Conservation (phyloP, 495 filamentous ascomycete genomes). For the Hypoxylon perforatum region DNA sequence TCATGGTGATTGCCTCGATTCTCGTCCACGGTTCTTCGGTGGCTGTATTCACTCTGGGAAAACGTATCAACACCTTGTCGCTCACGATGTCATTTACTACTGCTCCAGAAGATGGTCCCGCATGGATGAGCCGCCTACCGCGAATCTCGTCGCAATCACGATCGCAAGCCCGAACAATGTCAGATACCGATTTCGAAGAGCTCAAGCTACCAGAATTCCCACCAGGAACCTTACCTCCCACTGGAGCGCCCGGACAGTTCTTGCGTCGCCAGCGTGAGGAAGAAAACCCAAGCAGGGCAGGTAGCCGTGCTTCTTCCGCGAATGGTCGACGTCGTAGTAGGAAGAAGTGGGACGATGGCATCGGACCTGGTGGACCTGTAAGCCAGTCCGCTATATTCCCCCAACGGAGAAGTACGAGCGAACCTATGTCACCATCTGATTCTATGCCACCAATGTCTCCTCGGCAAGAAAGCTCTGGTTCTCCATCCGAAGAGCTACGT, state of each 20-base stretch:
- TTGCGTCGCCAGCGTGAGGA: slow-evolving; percentile 84
- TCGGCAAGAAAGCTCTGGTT: slow-evolving; percentile 41
- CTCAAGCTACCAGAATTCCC: slow-evolving; percentile 72
- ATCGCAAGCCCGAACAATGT: slow-evolving; percentile 82
- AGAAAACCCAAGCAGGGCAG: slow-evolving; percentile 64
- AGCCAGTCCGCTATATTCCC: slow-evolving; percentile 91
- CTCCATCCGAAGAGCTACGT: slow-evolving; percentile 26
- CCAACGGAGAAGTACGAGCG: slow-evolving; percentile 61
- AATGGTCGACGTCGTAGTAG: slow-evolving; percentile 70
- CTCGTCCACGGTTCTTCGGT: slow-evolving; percentile 97
- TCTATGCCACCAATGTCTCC: slow-evolving; percentile 33
- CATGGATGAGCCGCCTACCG: slow-evolving; percentile 94
- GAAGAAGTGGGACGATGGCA: slow-evolving; percentile 75
- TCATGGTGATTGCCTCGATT: slow-evolving; percentile 94
- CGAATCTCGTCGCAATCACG: slow-evolving; percentile 87
- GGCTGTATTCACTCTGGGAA: slow-evolving; percentile 97
- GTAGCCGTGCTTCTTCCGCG: slow-evolving; percentile 70
- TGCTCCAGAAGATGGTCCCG: slow-evolving; percentile 87
- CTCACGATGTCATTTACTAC: slow-evolving; percentile 95
- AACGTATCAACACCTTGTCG: slow-evolving; percentile 96
- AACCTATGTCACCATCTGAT: slow-evolving; percentile 42
- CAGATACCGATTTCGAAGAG: slow-evolving; percentile 63
- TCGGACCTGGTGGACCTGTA: slow-evolving; percentile 87
- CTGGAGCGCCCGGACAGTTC: slow-evolving; percentile 80
- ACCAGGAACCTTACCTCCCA: slow-evolving; percentile 82